Percentiles rank a stretch among this genome's conserved stretches.
Evolutionary conservation across 345 rosid genomes (phyloP).

Genomic region (Populus pruinosa): DNA sequence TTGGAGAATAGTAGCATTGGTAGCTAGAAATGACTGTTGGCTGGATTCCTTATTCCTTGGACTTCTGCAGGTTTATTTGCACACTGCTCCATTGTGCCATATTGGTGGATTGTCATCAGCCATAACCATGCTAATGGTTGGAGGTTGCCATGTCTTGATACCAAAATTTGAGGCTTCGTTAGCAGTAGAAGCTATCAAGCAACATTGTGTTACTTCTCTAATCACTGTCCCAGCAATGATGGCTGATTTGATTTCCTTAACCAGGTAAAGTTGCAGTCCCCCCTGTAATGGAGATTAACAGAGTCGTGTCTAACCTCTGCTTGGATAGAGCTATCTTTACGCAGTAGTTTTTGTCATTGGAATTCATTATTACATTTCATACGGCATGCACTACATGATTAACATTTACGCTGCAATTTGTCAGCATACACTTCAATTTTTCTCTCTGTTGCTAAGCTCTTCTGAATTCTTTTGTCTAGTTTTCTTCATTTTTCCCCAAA

Average conservation of each 20-base stretch:
- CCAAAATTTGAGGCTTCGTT: constrained; percentile 68
- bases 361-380: neutral
- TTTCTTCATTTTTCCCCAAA: neutral
- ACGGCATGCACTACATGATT: neutral
- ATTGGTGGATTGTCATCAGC: constrained; percentile 89
- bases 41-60: constrained; percentile 11
- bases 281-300: neutral
- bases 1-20: neutral
- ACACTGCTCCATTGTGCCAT: constrained; percentile 76
- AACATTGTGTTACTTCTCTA: constrained; percentile 60
- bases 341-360: neutral
- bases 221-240: constrained; percentile 81
- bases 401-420: neutral
- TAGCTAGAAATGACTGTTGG: neutral
- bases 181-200: constrained; percentile 55
- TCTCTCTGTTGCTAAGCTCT: neutral
- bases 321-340: neutral
- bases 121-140: constrained; percentile 84
- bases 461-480: neutral
- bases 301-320: neutral
- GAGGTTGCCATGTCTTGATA: constrained; percentile 67
- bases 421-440: neutral
- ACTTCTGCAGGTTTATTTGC: constrained; percentile 72
- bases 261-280: constrained; percentile 40
- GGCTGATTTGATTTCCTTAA: constrained; percentile 53